Percentiles rank a stretch among this genome's conserved stretches.
These are phyloP conservation scores for Malassezia arunalokei DNA, from an alignment of 1,284 basidiomycete genomes.

Conservation along the genomic window DNA sequence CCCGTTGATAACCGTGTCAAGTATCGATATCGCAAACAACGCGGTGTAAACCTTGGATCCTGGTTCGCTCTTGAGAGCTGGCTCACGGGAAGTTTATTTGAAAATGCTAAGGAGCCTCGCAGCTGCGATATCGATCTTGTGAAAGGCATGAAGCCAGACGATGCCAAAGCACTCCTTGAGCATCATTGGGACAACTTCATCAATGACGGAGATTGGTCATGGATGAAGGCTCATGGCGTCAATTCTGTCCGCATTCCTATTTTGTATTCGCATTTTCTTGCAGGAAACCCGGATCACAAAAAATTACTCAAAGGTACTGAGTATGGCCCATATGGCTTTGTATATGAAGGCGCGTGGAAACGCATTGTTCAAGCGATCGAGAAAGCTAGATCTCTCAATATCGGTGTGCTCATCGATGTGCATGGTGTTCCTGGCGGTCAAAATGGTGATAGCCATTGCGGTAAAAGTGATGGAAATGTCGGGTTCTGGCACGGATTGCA, in stretches of 20 bases:
- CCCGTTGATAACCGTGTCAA: constrained; percentile 24
- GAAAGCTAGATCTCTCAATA: constrained; percentile 54
- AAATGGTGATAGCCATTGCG: constrained; percentile 48
- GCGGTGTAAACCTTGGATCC: constrained; percentile 68
- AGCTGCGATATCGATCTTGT: constrained; percentile 56
- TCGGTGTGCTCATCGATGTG: constrained; percentile 64
- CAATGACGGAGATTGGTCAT: constrained; percentile 48
- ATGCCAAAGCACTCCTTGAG: constrained; percentile 58
- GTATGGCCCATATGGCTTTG: constrained; percentile 54
- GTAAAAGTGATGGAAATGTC: constrained; percentile 20
- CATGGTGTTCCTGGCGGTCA: constrained; percentile 57
- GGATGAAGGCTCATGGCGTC: constrained; percentile 62
- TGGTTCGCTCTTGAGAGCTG: constrained; percentile 42
- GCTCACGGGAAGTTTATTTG: constrained; percentile 43
- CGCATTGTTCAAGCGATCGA: constrained; percentile 60
- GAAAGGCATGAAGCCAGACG: constrained; percentile 49
- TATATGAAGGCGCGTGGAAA: constrained; percentile 63
- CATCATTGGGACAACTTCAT: constrained; percentile 61
- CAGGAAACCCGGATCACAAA: constrained; percentile 56
- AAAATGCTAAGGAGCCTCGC: constrained; percentile 25
- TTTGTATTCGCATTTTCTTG: constrained; percentile 57
- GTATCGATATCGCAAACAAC: constrained; percentile 62
- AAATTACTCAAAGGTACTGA: constrained; percentile 59
- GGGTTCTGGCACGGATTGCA: constrained; percentile 33
- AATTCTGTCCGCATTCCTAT: constrained; percentile 75